Evolutionary conservation across 768 basidiomycete species (phyloP).

Genomic region (Tephrocybe rancida): DNA sequence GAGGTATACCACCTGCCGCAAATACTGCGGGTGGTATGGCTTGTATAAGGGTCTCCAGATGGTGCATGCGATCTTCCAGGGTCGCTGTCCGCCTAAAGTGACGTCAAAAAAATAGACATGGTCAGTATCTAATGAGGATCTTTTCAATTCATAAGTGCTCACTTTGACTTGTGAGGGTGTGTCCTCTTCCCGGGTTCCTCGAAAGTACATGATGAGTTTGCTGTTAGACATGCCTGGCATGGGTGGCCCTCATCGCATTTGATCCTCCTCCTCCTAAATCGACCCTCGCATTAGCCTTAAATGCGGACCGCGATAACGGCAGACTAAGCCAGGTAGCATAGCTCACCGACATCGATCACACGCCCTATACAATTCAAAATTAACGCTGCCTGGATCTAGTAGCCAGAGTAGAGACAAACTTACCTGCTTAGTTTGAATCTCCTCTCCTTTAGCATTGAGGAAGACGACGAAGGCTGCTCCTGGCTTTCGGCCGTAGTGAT

Average conservation of each 20-base stretch:
- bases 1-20: conserved; percentile 51
- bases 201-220: conserved; percentile 81
- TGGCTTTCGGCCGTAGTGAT: conserved; percentile 43
- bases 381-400: not conserved
- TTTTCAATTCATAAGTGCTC: conserved; percentile 26
- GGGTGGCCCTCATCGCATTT: conserved; percentile 91
- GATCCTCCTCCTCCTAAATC: conserved; percentile 71
- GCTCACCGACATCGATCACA: conserved; percentile 91
- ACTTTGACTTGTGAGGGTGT: conserved; percentile 90
- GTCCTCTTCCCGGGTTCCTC: conserved; percentile 87
- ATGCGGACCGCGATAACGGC: not conserved
- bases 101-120: conserved; percentile 7
- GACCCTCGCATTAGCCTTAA: conserved; percentile 1
- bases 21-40: conserved; percentile 84
- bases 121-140: not conserved
- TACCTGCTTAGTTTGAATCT: conserved; percentile 89
- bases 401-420: conserved; percentile 20
- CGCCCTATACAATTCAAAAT: conserved; percentile 50
- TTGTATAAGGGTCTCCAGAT: conserved; percentile 82
- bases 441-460: conserved; percentile 71
- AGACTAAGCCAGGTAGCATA: not conserved
- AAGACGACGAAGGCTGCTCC: conserved; percentile 42
- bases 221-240: conserved; percentile 85
- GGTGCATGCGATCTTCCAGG: conserved; percentile 87
- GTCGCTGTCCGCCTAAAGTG: conserved; percentile 72